A percentile compares a stretch with the other conserved stretches of the same genome.
Evolutionary conservation across 768 basidiomycete species (phyloP).

Genomic region (Mycena vulgaris): DNA sequence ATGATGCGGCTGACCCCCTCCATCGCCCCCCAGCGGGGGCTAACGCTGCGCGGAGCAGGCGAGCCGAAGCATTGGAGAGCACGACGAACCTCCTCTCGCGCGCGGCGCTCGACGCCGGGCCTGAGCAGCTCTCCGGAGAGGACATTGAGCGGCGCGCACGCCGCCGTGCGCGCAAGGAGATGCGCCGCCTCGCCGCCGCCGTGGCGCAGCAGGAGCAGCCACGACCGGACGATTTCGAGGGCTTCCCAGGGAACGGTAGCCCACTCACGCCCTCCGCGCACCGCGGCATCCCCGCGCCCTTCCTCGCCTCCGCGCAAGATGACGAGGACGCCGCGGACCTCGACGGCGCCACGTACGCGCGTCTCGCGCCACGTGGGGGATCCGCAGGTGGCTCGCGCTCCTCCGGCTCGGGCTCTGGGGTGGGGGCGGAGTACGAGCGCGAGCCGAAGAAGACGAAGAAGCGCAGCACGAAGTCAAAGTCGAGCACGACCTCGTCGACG

Average conservation of each 20-base stretch:
- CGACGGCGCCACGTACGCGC: constrained; percentile 9
- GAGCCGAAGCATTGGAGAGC: no score
- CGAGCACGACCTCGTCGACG: constrained; percentile 24
- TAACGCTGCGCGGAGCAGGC: no score
- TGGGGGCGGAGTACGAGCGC: background rate
- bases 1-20: constrained; percentile 2
- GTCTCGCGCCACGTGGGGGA: background rate
- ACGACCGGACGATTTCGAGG: background rate
- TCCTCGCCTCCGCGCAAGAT: background rate
- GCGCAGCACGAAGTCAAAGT: background rate
- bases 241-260: constrained; percentile 3
- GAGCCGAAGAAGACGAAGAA: background rate
- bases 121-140: constrained; percentile 5
- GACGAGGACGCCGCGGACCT: constrained; percentile 21
- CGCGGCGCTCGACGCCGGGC: constrained; percentile 3
- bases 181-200: constrained; percentile 13
- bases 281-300: background rate
- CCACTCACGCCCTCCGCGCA: background rate
- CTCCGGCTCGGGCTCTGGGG: background rate
- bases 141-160: constrained; percentile 24
- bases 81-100: constrained; percentile 12
- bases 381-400: background rate
- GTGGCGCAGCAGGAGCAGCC: background rate
- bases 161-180: constrained; percentile 22
- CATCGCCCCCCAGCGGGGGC: no score